Conservation (phyloP, 129 eudicot genomes). For the Rutidosis leptorrhynchoides region DNA sequence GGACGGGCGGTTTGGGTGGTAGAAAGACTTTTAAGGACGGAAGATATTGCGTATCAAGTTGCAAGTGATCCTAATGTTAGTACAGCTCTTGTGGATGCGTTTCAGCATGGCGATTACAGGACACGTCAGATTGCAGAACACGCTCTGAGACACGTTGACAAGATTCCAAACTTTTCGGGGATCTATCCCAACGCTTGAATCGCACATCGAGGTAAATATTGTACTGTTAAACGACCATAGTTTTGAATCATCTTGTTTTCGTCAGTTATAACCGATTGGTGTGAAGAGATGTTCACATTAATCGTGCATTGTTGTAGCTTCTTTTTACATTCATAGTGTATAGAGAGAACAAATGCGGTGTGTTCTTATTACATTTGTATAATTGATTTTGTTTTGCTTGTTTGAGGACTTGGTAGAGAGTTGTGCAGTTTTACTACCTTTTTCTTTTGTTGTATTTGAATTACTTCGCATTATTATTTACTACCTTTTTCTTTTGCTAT, state of each 20-base stretch:
- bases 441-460: background rate
- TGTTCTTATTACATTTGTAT: slow-evolving; percentile 30
- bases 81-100: slow-evolving; percentile 87
- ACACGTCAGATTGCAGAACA: slow-evolving; percentile 94
- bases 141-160: slow-evolving; percentile 76
- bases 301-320: slow-evolving; percentile 20
- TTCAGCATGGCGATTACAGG: slow-evolving; percentile 75
- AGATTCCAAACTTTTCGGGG: slow-evolving; percentile 87
- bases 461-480: background rate
- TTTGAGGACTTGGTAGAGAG: slow-evolving; percentile 29
- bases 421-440: slow-evolving; percentile 24
- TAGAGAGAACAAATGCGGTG: slow-evolving; percentile 27
- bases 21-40: slow-evolving; percentile 71
- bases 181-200: slow-evolving; percentile 49
- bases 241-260: slow-evolving; percentile 24
- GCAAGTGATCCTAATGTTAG: slow-evolving; percentile 69
- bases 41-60: slow-evolving; percentile 63
- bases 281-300: slow-evolving; percentile 13
- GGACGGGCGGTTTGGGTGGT: slow-evolving; percentile 84
- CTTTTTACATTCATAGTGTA: slow-evolving; percentile 23
- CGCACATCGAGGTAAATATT: background rate
- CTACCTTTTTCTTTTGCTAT: too few relatives aligned
- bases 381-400: slow-evolving; percentile 31
- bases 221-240: slow-evolving; percentile 7
- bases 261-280: slow-evolving; percentile 21